phyloP scores from a whole-genome alignment of 1,284 basidiomycete species.

The Retiboletus fuscus region DNA sequence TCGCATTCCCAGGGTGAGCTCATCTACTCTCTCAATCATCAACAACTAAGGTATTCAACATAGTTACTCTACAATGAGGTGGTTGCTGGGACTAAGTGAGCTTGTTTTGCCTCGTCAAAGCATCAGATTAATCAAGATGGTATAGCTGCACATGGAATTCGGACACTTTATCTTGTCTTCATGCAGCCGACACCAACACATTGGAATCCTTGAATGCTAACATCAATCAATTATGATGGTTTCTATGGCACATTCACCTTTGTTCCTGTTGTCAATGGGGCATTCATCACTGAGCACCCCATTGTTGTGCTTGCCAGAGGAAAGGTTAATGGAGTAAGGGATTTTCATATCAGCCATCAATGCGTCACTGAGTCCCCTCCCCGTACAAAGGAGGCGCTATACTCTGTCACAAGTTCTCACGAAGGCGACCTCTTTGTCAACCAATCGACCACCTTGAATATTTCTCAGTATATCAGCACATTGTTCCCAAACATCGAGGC shows the following conservation, averaged over 20 bases:
- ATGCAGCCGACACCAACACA: background rate
- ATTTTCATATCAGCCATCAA: background rate
- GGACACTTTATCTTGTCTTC: slow-evolving; percentile 27
- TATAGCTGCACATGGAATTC: slow-evolving; percentile 13
- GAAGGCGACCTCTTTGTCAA: slow-evolving; percentile 57
- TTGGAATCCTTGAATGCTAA: slow-evolving; percentile 11
- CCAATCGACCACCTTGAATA: slow-evolving; percentile 6
- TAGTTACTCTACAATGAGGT: slow-evolving; percentile 22
- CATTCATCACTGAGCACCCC: slow-evolving; percentile 47
- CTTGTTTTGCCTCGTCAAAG: background rate
- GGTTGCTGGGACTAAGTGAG: slow-evolving; percentile 13
- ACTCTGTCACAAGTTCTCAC: slow-evolving; percentile 53
- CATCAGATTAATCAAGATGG: background rate
- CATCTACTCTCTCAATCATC: too few relatives aligned
- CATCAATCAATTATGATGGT: slow-evolving; percentile 12
- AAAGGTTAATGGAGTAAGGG: slow-evolving; percentile 55
- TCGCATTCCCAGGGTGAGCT: slow-evolving; percentile 9
- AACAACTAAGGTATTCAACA: background rate
- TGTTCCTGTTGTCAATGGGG: slow-evolving; percentile 52
- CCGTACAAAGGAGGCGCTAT: slow-evolving; percentile 32
- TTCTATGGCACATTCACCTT: slow-evolving; percentile 24
- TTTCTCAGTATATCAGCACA: slow-evolving; percentile 25
- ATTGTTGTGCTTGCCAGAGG: slow-evolving; percentile 49
- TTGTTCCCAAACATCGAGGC: slow-evolving; percentile 29
- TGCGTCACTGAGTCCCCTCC: slow-evolving; percentile 22